Percentiles rank a stretch among this genome's conserved stretches.
Conservation (phyloP, 2,329 filamentous ascomycete species). For the Teratosphaeria gauchensis region DNA sequence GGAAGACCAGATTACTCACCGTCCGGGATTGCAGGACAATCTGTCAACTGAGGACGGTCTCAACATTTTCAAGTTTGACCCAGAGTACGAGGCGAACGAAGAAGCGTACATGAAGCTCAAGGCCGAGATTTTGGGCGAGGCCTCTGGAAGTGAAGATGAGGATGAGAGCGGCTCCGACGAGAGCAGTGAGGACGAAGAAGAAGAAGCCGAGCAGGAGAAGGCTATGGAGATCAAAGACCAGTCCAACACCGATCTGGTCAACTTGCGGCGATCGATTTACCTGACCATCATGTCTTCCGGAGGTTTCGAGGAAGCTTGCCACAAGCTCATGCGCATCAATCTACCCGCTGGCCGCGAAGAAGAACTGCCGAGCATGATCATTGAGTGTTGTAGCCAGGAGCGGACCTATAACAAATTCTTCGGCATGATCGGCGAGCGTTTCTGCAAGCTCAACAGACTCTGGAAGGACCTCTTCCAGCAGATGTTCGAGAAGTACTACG, state of each 20-base stretch:
- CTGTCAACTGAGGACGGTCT: slow-evolving; percentile 76
- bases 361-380: slow-evolving; percentile 90
- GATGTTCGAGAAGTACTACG: slow-evolving; percentile 85
- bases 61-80: slow-evolving; percentile 92
- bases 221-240: slow-evolving; percentile 96
- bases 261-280: slow-evolving; percentile 87
- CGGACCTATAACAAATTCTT: slow-evolving; percentile 98
- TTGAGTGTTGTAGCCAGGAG: slow-evolving; percentile 94
- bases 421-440: slow-evolving; percentile 84
- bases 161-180: slow-evolving; percentile 60
- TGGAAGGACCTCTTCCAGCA: slow-evolving; percentile 92
- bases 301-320: slow-evolving; percentile 90
- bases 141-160: slow-evolving; percentile 67
- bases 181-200: slow-evolving; percentile 32
- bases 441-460: slow-evolving; percentile 88
- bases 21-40: slow-evolving; percentile 63
- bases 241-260: slow-evolving; percentile 90
- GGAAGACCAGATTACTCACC: slow-evolving; percentile 94
- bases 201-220: slow-evolving; percentile 60
- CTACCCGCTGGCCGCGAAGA: slow-evolving; percentile 77
- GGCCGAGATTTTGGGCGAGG: slow-evolving; percentile 84
- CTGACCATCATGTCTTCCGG: slow-evolving; percentile 95
- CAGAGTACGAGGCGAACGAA: slow-evolving; percentile 84
- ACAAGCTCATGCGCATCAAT: slow-evolving; percentile 85
- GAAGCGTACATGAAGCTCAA: slow-evolving; percentile 82